Evolutionary conservation across 176 grass and related monocot genomes (phyloP).

Genomic region (Musa beccarii): DNA sequence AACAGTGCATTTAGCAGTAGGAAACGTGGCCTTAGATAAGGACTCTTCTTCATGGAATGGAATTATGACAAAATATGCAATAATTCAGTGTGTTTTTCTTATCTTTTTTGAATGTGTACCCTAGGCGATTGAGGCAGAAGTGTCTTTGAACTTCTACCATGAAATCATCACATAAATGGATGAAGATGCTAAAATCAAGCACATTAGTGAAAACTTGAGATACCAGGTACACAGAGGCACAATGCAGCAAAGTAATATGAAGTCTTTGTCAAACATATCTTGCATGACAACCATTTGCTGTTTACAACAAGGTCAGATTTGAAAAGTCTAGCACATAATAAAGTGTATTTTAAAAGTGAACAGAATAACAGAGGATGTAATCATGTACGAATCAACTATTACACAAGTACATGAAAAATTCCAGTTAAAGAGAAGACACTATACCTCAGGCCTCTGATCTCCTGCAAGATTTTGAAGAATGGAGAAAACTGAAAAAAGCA

Average conservation of each 20-base stretch:
- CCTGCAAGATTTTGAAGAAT: slow-evolving; percentile 70
- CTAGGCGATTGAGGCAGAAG: too few species aligned
- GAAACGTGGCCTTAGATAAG: too few species aligned
- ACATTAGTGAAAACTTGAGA: too few species aligned
- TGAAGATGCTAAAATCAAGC: neutral
- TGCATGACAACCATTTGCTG: neutral
- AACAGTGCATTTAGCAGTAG: too few species aligned
- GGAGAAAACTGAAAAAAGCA: slow-evolving; percentile 90
- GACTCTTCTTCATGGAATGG: too few species aligned
- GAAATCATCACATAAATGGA: neutral
- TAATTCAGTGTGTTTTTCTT: neutral
- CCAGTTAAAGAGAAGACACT: slow-evolving; percentile 13
- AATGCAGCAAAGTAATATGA: neutral
- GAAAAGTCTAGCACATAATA: neutral
- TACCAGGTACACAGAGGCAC: too few species aligned
- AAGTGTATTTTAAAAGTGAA: neutral
- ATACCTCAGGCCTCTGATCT: slow-evolving; percentile 97
- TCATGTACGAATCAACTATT: neutral
- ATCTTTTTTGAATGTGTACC: neutral
- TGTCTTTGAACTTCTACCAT: neutral
- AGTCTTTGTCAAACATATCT: neutral
- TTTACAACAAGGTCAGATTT: neutral
- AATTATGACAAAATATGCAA: too few species aligned
- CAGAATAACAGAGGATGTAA: neutral
- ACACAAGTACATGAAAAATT: neutral